phyloP scores from a whole-genome alignment of 805 yeast species.

The Scheffersomyces lignosus region DNA sequence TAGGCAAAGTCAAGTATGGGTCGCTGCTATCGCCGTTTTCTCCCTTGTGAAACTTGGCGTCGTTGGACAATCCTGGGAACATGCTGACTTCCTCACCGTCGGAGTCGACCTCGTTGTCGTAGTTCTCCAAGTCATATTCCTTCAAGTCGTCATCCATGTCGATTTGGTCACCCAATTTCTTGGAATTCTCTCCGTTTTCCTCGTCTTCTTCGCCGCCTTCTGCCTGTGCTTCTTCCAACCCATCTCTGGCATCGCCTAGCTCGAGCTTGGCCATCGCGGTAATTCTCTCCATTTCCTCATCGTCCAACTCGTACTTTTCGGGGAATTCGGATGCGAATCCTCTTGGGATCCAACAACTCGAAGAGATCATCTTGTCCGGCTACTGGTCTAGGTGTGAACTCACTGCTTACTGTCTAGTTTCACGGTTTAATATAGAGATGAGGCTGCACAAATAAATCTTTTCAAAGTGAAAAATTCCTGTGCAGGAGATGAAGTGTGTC shows the following conservation, averaged over 20 bases:
- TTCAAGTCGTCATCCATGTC: constrained; percentile 82
- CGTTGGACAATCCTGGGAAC: constrained; percentile 70
- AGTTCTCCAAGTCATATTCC: constrained; percentile 83
- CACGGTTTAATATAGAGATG: no score
- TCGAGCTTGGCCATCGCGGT: constrained; percentile 81
- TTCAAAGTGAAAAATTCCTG: no score
- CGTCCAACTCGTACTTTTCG: constrained; percentile 81
- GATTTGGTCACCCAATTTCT: constrained; percentile 49
- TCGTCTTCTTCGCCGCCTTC: constrained; percentile 29
- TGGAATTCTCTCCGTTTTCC: constrained; percentile 23
- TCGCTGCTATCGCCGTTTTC: constrained; percentile 48
- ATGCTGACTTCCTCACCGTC: constrained; percentile 63
- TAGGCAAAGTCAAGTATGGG: constrained; percentile 63
- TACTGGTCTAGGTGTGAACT: no score
- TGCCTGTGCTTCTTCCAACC: constrained; percentile 50
- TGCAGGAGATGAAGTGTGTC: no score
- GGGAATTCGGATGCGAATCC: constrained; percentile 95
- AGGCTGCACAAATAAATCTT: no score
- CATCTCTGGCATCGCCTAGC: constrained; percentile 72
- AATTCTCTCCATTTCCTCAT: constrained; percentile 90
- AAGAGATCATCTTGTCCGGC: constrained; percentile 79
- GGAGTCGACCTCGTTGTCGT: constrained; percentile 63
- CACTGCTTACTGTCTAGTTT: no score
- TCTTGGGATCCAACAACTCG: constrained; percentile 94
- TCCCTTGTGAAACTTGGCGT: constrained; percentile 56